These are phyloP conservation scores for Lentinula sp. DNA, from an alignment of 768 basidiomycete species.

Conservation along the genomic window DNA sequence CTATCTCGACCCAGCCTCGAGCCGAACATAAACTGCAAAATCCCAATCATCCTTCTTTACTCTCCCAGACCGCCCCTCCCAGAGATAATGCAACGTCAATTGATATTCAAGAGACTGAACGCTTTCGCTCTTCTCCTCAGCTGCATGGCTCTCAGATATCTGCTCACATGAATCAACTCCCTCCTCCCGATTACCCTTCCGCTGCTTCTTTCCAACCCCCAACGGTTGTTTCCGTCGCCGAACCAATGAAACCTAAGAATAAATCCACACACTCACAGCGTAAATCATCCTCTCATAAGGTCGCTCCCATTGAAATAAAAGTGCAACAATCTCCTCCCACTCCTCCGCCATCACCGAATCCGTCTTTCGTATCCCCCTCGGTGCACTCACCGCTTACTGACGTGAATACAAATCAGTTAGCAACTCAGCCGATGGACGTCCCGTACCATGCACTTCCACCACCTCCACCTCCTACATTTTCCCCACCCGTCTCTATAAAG, in stretches of 20 bases:
- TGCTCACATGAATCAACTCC: background rate
- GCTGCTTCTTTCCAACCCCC: conserved; percentile 20
- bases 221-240: conserved; percentile 32
- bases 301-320: background rate
- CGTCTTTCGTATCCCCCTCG: background rate
- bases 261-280: background rate
- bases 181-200: background rate
- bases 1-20: background rate
- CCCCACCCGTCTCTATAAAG: conserved; percentile 71
- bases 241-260: conserved; percentile 23
- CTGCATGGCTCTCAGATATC: conserved; percentile 1
- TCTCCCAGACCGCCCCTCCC: conserved; percentile 59
- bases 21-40: conserved; percentile 15
- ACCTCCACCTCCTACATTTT: background rate
- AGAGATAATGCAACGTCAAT: conserved; percentile 21
- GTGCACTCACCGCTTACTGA: background rate
- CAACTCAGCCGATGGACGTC: conserved; percentile 1
- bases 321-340: conserved; percentile 3
- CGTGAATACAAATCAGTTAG: background rate
- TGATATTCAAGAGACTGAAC: conserved; percentile 16
- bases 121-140: background rate
- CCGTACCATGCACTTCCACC: background rate
- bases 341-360: conserved; percentile 7
- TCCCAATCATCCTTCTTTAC: conserved; percentile 39
- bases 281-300: background rate